phyloP scores from a whole-genome alignment of 495 filamentous ascomycete genomes.

The Podospora pseudoanserina region DNA sequence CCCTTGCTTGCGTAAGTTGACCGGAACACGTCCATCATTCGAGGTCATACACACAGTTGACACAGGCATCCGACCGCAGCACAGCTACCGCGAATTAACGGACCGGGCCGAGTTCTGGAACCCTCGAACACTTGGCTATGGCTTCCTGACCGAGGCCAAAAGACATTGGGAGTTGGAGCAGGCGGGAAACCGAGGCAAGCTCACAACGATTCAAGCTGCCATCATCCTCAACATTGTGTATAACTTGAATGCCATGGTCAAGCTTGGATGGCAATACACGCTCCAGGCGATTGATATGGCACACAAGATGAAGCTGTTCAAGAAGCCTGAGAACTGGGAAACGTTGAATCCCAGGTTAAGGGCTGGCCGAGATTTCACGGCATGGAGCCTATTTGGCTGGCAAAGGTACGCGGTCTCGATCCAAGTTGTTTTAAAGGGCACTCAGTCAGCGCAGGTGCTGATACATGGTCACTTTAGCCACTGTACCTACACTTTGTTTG shows the following conservation, averaged over 20 bases:
- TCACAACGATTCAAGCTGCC: constrained; percentile 36
- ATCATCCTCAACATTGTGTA: constrained; percentile 32
- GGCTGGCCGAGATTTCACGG: constrained; percentile 4
- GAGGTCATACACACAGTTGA: background rate
- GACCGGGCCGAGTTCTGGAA: constrained; percentile 36
- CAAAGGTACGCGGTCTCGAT: background rate
- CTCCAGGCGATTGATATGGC: constrained; percentile 34
- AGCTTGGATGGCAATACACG: constrained; percentile 32
- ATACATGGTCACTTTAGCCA: constrained; percentile 1
- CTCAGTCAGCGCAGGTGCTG: background rate
- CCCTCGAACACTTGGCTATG: constrained; percentile 32
- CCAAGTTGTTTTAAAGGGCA: background rate
- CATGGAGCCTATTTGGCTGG: constrained; percentile 5
- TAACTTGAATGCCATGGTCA: constrained; percentile 31
- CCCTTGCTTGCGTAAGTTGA: constrained; percentile 32
- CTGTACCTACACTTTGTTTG: constrained; percentile 26
- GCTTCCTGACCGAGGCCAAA: constrained; percentile 38
- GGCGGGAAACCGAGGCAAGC: constrained; percentile 8
- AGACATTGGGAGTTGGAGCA: constrained; percentile 37
- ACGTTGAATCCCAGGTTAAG: constrained; percentile 7
- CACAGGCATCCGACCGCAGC: background rate
- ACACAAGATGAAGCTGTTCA: constrained; percentile 31
- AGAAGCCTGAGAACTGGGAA: constrained; percentile 4
- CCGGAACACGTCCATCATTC: background rate
- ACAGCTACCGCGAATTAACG: background rate